phyloP scores from a whole-genome alignment of 176 grass and related monocot species.

The Avena insularis region DNA sequence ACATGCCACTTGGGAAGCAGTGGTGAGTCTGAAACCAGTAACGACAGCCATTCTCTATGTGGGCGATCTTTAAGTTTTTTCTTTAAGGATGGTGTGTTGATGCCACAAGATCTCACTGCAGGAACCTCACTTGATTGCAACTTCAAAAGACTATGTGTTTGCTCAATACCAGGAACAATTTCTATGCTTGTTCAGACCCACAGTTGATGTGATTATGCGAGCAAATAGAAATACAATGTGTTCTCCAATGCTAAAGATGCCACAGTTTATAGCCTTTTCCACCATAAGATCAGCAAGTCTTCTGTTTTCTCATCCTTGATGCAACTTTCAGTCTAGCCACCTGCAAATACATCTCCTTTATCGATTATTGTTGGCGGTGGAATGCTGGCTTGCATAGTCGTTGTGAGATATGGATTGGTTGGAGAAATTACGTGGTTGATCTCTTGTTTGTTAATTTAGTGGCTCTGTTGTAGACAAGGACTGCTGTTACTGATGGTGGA shows the following conservation, averaged over 20 bases:
- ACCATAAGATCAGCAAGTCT: constrained; percentile 23
- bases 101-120: constrained; percentile 58
- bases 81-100: constrained; percentile 84
- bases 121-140: constrained; percentile 65
- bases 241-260: constrained; percentile 39
- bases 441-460: constrained; percentile 37
- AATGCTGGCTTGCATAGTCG: constrained; percentile 23
- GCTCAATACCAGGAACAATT: constrained; percentile 56
- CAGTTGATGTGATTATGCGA: constrained; percentile 41
- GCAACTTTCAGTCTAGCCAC: constrained; percentile 28
- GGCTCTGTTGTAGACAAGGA: constrained; percentile 32
- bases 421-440: constrained; percentile 26
- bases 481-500: constrained; percentile 26
- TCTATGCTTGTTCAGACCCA: constrained; percentile 39
- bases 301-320: constrained; percentile 36
- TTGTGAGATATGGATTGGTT: constrained; percentile 15
- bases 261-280: neutral
- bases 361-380: constrained; percentile 19
- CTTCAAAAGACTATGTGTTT: constrained; percentile 74
- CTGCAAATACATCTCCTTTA: constrained; percentile 35
- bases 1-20: constrained; percentile 59
- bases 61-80: constrained; percentile 61
- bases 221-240: constrained; percentile 8
- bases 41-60: constrained; percentile 40
- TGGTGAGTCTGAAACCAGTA: constrained; percentile 47